Evolutionary conservation across 1,284 basidiomycete species (phyloP).

Genomic region (Austroboletus niveus): DNA sequence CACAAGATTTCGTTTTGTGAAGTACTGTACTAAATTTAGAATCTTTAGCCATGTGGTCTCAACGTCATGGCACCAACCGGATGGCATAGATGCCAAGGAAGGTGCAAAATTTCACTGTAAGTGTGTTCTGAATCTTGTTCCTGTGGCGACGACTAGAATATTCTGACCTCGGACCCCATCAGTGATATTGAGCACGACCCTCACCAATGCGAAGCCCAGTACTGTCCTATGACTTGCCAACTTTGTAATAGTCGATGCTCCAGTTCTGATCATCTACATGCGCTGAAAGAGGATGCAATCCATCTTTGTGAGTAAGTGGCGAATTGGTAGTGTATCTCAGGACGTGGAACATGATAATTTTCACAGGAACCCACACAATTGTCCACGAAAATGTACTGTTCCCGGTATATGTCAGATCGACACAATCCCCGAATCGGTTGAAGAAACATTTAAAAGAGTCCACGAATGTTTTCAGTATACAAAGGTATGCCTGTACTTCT

Average conservation of each 20-base stretch:
- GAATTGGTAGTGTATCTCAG: conserved; percentile 22
- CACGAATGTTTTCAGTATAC: conserved; percentile 47
- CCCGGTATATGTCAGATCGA: conserved; percentile 54
- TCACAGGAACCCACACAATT: conserved; percentile 45
- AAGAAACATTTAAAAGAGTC: conserved; percentile 50
- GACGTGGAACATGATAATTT: background rate
- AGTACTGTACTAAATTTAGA: background rate
- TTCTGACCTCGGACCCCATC: background rate
- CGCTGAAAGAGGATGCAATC: conserved; percentile 35
- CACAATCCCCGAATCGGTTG: conserved; percentile 50
- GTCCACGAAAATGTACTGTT: conserved; percentile 41
- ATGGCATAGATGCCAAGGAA: conserved; percentile 40
- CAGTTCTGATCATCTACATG: conserved; percentile 49
- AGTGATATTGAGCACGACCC: conserved; percentile 45
- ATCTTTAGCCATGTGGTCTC: conserved; percentile 46
- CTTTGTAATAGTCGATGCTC: conserved; percentile 53
- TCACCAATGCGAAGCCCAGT: conserved; percentile 47
- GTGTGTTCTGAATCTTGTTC: conserved; percentile 9
- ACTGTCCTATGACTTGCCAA: conserved; percentile 51
- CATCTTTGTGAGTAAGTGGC: conserved; percentile 57
- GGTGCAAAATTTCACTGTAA: conserved; percentile 46
- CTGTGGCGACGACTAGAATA: background rate
- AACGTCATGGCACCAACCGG: conserved; percentile 28
- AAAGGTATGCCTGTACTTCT: conserved; percentile 31
- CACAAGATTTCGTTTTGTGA: background rate